Conservation (phyloP, 2,329 filamentous ascomycete genomes). For the Paraphoma sp. region DNA sequence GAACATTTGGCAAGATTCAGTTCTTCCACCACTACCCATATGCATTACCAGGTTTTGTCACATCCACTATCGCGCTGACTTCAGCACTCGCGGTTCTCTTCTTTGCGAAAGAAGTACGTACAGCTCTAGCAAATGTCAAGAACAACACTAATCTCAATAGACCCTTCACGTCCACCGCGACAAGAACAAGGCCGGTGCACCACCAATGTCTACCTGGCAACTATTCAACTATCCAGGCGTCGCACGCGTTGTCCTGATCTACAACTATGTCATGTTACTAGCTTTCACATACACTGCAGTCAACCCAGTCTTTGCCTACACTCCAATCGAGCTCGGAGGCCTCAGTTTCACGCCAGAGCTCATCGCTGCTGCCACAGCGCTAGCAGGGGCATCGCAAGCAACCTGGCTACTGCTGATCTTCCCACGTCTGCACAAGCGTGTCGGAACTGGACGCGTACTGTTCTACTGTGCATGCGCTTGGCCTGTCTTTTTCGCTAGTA, state of each 20-base stretch:
- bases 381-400: conserved; percentile 71
- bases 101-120: conserved; percentile 65
- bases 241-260: conserved; percentile 68
- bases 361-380: conserved; percentile 71
- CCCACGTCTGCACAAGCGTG: conserved; percentile 68
- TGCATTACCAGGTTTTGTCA: conserved; percentile 67
- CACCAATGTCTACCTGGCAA: conserved; percentile 56
- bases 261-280: conserved; percentile 71
- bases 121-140: neutral
- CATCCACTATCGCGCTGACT: conserved; percentile 61
- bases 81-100: conserved; percentile 61
- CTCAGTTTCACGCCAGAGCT: conserved; percentile 66
- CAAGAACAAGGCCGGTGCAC: conserved; percentile 24
- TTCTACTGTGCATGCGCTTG: conserved; percentile 64
- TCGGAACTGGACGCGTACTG: conserved; percentile 72
- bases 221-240: conserved; percentile 71
- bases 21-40: conserved; percentile 73
- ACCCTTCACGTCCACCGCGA: conserved; percentile 40
- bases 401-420: conserved; percentile 75
- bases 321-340: conserved; percentile 67
- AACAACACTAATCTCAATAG: conserved; percentile 13
- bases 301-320: conserved; percentile 72
- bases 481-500: conserved; percentile 67
- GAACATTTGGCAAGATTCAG: conserved; percentile 59
- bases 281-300: conserved; percentile 76